Base-by-base conservation (phyloP, 208 protist species). In the Zelonia costaricensis region DNA sequence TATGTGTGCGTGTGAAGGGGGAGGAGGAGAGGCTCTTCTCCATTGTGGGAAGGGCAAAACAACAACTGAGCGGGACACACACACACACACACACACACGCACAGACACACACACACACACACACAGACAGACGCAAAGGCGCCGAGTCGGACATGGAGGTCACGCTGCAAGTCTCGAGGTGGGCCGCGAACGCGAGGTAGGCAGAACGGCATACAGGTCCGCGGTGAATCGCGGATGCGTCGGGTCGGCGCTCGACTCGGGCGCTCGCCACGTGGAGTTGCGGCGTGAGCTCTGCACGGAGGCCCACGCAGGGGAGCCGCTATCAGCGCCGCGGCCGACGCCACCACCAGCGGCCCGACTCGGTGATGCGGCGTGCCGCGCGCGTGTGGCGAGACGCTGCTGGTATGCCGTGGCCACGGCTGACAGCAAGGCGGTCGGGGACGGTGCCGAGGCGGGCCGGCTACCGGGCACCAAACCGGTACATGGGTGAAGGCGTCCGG, bases 211-310 rank as follows among this genome's bases (percentile, higher is more conserved):
- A 64, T 76, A 81, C 15, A 58, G 47, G 56, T 81, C 69, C 0
- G 69, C 75, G 2, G 51, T 45, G 39, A 81, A 81, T 23, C 60
- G 69, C n/a, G 69, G 75, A 22, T 76, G 71, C n/a, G 68, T 63
- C 16, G 46, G 52, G 42, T 81, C 75, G 9, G 69, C 61, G 0
- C 30, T 25, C 16, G 65, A 69, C 30, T 23, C 31, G 9, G 46
- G 42, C 27, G 58, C 35, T 10, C 65, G 20, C 47, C 53, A 59
- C 22, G 48, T 27, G n/a, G 70, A 59, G 54, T 25, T 35, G 4
- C 45, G 31, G 1, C 16, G 25, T 9, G 43, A 20, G 0, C 31
- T 35, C 6, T 47, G 54, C 33, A 51, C 16, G 16, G 47, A 30
- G 0, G 27, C 20, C 6, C 63, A 23, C 4, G 31, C 18, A 25